Evolutionary conservation across 1,284 basidiomycete species (phyloP), one percentile per base, ranked within the genome.

Genomic region (Trametes pubescens): DNA sequence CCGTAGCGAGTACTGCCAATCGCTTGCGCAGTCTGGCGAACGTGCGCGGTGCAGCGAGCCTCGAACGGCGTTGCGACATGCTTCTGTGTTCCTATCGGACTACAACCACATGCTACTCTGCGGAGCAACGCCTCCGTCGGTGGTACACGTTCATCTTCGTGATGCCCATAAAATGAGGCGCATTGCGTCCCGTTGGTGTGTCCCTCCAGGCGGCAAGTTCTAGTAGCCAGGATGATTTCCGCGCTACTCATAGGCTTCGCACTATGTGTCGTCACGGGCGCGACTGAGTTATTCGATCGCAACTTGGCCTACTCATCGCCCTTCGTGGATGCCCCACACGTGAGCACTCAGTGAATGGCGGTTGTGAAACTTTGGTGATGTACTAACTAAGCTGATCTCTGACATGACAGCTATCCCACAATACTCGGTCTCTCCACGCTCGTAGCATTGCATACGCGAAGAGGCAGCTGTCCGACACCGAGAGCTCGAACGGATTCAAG

Each of bases 231-330:
- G 34, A 69, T 69, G 65, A 53, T 67, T n/a, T 59, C 57, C 13
- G 21, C 32, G 4, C 21, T 65, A 34, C 34, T 65, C 18, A 49
- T 32, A 22, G 38, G 59, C 34, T 22, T 61, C 18, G 63, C 53
- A 13, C 59, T 68, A 51, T 29, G 69, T 21, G 64, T 66, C 29
- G 54, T 67, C 5, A 65, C 59, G 2, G 63, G 55, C 55, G 79
- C 76, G 11, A 77, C 75, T 8, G 67, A 72, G 38, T 71, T 80
- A 1, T 74, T 82, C 52, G 80, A 83, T 61, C 78, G 79, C 29
- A 86, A 85, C 68, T 65, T 84, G 32, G 84, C 74, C 0, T 85
- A 85, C 65, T 69, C 74, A 8, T 84, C 83, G n/a, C 84, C 84
- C 0, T 85, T 84, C 69, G 66, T 71, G 18, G 77, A 79, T 29